Base-by-base conservation (phyloP, 176 grass and related monocot species). In the Calamus simplicifolius region DNA sequence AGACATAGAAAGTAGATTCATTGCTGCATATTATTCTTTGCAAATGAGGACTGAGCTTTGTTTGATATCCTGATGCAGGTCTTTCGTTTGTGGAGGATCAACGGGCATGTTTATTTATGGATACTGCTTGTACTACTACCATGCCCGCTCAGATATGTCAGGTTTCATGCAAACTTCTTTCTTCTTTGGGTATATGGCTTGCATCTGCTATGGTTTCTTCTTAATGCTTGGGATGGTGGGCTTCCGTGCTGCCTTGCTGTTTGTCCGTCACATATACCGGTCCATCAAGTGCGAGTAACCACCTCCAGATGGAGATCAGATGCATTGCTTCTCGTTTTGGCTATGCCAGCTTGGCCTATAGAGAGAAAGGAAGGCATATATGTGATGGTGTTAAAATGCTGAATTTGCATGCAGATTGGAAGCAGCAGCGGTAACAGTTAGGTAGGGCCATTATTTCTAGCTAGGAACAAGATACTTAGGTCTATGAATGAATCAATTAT, bases 141-240 rank as follows among this genome's bases (percentile, higher is more conserved):
- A 91, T 61, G 92, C 87, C 7, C 83, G 92, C 25, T 96, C 92
- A 0, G 87, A 96, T 26, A 96, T 96, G 92, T 90, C 92, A 58
- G 92, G 92, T 13, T 96, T 96, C 63, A 85, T 96, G 92, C 92
- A 96, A 73, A 96, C 87, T 43, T 96, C 92, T 27, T 96, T 96
- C 83, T 96, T 96, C 83, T 96, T 96, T 56, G 92, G 92, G 16
- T 96, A 96, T 75, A 96, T 96, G 92, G 87, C 92, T 68, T 96
- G 92, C 70, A 91, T 96, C 67, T 96, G 92, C 70, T 96, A 91
- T 59, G 92, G 87, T 25, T 96, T 96, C 69, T 96, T 96, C 73
- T 73, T 96, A 56, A 83, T 93, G 87, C 87, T 96, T 3, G 92
- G 92, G 16, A 85, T 90, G 83, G 75, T 96, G 51, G 92, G 92